Conservation (phyloP, 2,329 filamentous ascomycete genomes). For the Laburnicola sp. region DNA sequence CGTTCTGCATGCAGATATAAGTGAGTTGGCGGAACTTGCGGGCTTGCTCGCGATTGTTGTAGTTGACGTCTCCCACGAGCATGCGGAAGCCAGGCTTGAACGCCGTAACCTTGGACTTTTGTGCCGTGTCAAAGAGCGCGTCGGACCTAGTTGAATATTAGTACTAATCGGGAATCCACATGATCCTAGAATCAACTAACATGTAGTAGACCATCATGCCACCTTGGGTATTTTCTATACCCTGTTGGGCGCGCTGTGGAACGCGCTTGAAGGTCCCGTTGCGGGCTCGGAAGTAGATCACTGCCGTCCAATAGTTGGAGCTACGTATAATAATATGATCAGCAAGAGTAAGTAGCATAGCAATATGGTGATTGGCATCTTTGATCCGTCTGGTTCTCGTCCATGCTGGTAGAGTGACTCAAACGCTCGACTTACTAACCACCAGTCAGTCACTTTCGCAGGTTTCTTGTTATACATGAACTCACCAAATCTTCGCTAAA, state of each 20-base stretch:
- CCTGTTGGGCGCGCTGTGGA: slow-evolving; percentile 47
- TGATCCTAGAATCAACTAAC: too few species aligned
- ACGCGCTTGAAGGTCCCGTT: slow-evolving; percentile 46
- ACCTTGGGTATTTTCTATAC: slow-evolving; percentile 49
- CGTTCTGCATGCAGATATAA: slow-evolving; percentile 36
- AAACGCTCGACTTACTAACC: not conserved
- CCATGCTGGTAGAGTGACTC: not conserved
- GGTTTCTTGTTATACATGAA: not conserved
- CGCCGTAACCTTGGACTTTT: slow-evolving; percentile 46
- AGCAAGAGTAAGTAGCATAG: not conserved
- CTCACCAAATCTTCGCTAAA: slow-evolving; percentile 44
- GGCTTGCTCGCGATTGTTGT: slow-evolving; percentile 28
- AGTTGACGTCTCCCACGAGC: slow-evolving; percentile 49
- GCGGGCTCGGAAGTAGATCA: slow-evolving; percentile 24
- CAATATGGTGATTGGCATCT: too few species aligned
- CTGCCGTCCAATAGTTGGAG: slow-evolving; percentile 30
- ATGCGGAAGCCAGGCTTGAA: slow-evolving; percentile 53
- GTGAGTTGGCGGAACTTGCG: slow-evolving; percentile 37
- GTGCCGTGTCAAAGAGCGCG: slow-evolving; percentile 34
- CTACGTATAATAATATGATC: not conserved
- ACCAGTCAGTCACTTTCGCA: not conserved
- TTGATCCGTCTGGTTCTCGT: not conserved
- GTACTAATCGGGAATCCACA: slow-evolving; percentile 1
- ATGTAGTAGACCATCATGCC: slow-evolving; percentile 30
- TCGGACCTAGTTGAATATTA: slow-evolving; percentile 40